Conservation (phyloP, 345 rosid genomes). For the Euphorbia pulcherrima region DNA sequence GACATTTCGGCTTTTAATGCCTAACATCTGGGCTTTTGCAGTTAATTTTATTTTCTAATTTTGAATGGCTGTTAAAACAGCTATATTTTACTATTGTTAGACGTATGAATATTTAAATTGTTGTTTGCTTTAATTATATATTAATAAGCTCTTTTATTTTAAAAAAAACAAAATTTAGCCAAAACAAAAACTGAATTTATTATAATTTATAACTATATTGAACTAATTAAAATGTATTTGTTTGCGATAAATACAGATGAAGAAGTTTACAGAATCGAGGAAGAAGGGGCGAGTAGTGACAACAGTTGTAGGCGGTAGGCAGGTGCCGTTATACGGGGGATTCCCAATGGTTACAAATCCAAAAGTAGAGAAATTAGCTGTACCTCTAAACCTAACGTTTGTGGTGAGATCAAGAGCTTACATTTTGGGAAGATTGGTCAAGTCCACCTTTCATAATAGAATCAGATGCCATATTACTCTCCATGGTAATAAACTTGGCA, state of each 20-base stretch:
- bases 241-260: slow-evolving; percentile 40
- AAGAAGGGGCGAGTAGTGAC: slow-evolving; percentile 39
- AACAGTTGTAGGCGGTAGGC: slow-evolving; percentile 59
- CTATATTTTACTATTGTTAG: too few species aligned
- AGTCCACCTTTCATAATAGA: slow-evolving; percentile 49
- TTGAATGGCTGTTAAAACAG: too few species aligned
- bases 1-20: too few species aligned
- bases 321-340: slow-evolving; percentile 84
- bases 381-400: slow-evolving; percentile 77
- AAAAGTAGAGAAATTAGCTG: slow-evolving; percentile 28
- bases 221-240: too few species aligned
- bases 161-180: too few species aligned
- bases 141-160: too few species aligned
- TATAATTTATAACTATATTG: too few species aligned
- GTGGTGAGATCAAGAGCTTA: slow-evolving; percentile 74
- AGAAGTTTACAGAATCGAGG: slow-evolving; percentile 67
- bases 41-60: too few species aligned
- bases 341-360: slow-evolving; percentile 41
- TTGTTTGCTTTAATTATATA: too few species aligned
- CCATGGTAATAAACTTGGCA: slow-evolving; percentile 53
- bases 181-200: too few species aligned
- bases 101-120: too few species aligned
- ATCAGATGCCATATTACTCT: slow-evolving; percentile 62
- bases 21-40: too few species aligned
- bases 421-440: slow-evolving; percentile 51